These are phyloP conservation scores for Chimonanthus salicifolius DNA, from an alignment of 164 flowering plant genomes.

Conservation along the genomic window DNA sequence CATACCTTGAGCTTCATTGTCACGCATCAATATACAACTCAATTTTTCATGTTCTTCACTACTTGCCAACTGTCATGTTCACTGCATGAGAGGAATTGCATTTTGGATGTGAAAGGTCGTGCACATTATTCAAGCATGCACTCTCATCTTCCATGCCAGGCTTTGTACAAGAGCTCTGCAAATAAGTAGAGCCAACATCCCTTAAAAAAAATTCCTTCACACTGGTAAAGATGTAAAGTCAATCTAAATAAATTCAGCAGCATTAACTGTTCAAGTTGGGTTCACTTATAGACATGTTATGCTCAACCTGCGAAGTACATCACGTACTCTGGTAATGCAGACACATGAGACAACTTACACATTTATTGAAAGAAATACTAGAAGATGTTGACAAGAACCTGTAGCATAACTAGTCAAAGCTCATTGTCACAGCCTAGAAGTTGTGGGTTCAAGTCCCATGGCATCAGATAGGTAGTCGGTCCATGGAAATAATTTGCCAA, in stretches of 20 bases:
- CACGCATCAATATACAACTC: background rate
- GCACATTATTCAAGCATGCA: slow-evolving; percentile 29
- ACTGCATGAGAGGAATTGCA: slow-evolving; percentile 9
- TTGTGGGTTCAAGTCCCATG: too few relatives aligned
- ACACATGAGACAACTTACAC: too few relatives aligned
- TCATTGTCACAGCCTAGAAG: too few relatives aligned
- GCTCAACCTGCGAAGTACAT: background rate
- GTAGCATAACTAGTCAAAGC: too few relatives aligned
- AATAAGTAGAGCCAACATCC: slow-evolving; percentile 18
- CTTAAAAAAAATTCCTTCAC: background rate
- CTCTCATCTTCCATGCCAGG: slow-evolving; percentile 63
- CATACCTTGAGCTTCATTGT: slow-evolving; percentile 4
- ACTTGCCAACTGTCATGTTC: background rate
- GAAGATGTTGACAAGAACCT: background rate
- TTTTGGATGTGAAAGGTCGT: slow-evolving; percentile 24
- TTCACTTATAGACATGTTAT: background rate
- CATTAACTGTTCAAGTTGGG: background rate
- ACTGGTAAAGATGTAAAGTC: background rate
- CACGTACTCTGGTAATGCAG: too few relatives aligned
- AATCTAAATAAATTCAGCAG: too few relatives aligned
- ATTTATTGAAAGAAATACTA: background rate
- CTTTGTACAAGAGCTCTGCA: slow-evolving; percentile 93
- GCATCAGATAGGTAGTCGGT: too few relatives aligned
- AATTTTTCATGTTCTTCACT: background rate
- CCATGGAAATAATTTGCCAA: too few relatives aligned